These are phyloP conservation scores for Ascocoryne sarcoides DNA, from an alignment of 2,329 filamentous ascomycete species.

Conservation along the genomic window DNA sequence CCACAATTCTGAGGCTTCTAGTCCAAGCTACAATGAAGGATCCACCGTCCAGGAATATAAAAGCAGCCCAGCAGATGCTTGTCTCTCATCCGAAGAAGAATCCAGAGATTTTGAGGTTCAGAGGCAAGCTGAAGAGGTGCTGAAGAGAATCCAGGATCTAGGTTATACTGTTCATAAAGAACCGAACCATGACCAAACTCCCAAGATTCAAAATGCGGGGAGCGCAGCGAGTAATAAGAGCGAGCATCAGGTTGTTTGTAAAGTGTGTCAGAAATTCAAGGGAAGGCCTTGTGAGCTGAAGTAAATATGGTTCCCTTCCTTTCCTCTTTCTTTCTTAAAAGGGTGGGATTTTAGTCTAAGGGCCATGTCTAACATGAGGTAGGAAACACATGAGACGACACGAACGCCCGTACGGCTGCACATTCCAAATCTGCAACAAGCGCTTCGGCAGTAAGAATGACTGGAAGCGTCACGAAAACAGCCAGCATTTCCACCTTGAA, in stretches of 20 bases:
- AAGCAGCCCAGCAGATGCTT: constrained; percentile 8
- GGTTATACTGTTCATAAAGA: constrained; percentile 22
- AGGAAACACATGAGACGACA: constrained; percentile 85
- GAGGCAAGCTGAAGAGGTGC: constrained; percentile 17
- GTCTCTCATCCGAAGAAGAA: constrained; percentile 5
- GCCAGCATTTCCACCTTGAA: constrained; percentile 64
- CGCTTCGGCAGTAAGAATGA: constrained; percentile 88
- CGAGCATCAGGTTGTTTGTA: constrained; percentile 29
- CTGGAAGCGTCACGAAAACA: constrained; percentile 85
- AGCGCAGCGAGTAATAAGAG: constrained; percentile 23
- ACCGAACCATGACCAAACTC: constrained; percentile 5
- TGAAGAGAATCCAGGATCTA: constrained; percentile 17
- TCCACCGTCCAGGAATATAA: constrained; percentile 5
- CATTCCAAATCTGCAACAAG: constrained; percentile 59
- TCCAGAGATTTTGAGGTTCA: constrained; percentile 11
- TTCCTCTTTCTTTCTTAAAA: too few relatives aligned
- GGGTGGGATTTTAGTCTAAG: too few relatives aligned
- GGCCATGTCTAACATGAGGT: constrained; percentile 7
- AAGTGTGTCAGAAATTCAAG: constrained; percentile 39
- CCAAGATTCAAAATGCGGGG: constrained; percentile 17
- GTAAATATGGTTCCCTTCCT: too few relatives aligned
- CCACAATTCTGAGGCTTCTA: too few relatives aligned
- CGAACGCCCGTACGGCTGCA: constrained; percentile 73
- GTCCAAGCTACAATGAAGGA: constrained; percentile 16
- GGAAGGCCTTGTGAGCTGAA: constrained; percentile 47